phyloP scores from a whole-genome alignment of 1,284 basidiomycete genomes.

The Microbotryomycetes sp. region DNA sequence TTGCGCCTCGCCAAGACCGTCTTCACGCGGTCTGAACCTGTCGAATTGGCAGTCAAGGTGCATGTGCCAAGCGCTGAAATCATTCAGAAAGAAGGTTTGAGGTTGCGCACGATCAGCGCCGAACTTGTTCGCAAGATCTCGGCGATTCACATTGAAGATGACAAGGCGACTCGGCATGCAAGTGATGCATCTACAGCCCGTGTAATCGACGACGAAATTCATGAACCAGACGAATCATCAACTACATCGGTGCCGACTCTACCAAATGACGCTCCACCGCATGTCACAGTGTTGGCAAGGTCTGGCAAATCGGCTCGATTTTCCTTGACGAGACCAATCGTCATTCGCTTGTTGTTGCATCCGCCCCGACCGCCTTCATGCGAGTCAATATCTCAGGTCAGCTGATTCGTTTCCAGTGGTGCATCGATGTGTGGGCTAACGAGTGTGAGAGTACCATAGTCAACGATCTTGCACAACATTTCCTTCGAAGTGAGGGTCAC shows the following conservation, averaged over 20 bases:
- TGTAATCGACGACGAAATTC: not conserved
- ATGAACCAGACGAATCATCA: not conserved
- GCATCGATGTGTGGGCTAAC: not conserved
- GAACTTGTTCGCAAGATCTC: slow-evolving; percentile 27
- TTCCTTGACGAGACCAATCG: slow-evolving; percentile 23
- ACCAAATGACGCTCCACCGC: not conserved
- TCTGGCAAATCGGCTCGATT: slow-evolving; percentile 31
- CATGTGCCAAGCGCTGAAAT: slow-evolving; percentile 21
- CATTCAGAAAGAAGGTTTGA: slow-evolving; percentile 15
- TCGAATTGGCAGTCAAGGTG: slow-evolving; percentile 20
- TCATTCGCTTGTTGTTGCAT: slow-evolving; percentile 27
- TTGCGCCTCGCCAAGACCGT: slow-evolving; percentile 12
- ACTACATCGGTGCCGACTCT: not conserved
- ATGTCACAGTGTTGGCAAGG: slow-evolving; percentile 23
- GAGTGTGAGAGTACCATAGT: slow-evolving; percentile 6
- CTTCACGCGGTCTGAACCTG: slow-evolving; percentile 18
- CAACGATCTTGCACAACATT: slow-evolving; percentile 26
- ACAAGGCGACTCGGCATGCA: not conserved
- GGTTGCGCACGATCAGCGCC: slow-evolving; percentile 28
- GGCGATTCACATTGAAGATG: not conserved
- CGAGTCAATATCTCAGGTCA: slow-evolving; percentile 27
- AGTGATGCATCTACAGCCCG: not conserved
- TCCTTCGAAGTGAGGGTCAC: slow-evolving; percentile 21
- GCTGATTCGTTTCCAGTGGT: not conserved
- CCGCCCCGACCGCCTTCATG: slow-evolving; percentile 18